Conservation (phyloP, 352 stramenopile species). For the Phytophthora europaea region DNA sequence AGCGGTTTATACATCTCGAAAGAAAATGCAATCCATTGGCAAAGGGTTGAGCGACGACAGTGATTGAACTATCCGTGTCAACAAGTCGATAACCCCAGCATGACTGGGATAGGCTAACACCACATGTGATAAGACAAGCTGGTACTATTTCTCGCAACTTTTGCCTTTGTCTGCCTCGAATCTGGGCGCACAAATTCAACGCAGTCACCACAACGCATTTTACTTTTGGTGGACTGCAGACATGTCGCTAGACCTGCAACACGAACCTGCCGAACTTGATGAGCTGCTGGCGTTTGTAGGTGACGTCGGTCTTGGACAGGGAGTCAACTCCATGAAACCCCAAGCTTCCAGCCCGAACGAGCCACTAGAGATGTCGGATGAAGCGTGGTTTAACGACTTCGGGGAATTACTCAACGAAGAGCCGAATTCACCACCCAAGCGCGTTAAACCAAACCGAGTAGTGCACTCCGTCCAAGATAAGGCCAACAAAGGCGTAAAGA, state of each 20-base stretch:
- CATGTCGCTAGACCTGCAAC: constrained; percentile 4
- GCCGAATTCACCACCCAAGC: not conserved
- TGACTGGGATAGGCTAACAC: not conserved
- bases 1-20: not conserved
- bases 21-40: not conserved
- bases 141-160: not conserved
- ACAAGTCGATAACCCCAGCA: too few species aligned
- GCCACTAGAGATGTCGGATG: constrained; percentile 1
- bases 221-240: not conserved
- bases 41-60: too few species aligned
- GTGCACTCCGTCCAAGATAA: too few species aligned
- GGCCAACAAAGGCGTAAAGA: not conserved
- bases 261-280: constrained; percentile 20
- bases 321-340: not conserved
- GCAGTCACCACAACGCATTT: not conserved
- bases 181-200: not conserved
- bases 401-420: constrained; percentile 20
- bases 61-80: not conserved
- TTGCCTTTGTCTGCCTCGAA: not conserved
- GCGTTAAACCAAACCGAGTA: not conserved
- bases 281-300: constrained; percentile 22
- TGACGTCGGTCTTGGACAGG: constrained; percentile 2
- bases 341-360: not conserved
- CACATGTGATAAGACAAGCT: not conserved
- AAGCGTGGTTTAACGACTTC: constrained; percentile 17